A percentile compares a stretch with the other conserved stretches of the same genome.
Evolutionary conservation across 306 rosid species (phyloP).

Genomic region (Begonia fuchsioides): DNA sequence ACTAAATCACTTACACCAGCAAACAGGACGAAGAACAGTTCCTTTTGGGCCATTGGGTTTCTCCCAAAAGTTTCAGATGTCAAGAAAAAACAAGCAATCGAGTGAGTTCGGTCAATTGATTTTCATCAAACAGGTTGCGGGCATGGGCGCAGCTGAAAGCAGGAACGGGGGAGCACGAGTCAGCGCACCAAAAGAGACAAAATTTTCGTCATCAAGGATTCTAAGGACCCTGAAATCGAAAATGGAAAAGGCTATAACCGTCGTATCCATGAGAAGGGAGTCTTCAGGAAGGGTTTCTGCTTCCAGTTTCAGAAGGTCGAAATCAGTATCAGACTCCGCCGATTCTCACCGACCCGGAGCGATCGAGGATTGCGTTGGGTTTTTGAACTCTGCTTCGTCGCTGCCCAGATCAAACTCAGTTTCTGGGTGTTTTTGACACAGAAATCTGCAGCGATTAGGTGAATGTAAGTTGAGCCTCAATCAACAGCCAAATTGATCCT

Average conservation of each 20-base stretch:
- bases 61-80: constrained; percentile 24
- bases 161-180: constrained; percentile 35
- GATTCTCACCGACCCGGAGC: constrained; percentile 15
- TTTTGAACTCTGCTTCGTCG: constrained; percentile 39
- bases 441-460: too few relatives aligned
- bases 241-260: constrained; percentile 37
- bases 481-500: too few relatives aligned
- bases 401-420: constrained; percentile 44
- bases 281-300: constrained; percentile 65
- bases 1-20: neutral
- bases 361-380: constrained; percentile 11
- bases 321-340: constrained; percentile 22
- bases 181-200: constrained; percentile 26
- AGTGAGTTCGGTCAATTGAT: constrained; percentile 52
- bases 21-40: neutral
- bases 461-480: too few relatives aligned
- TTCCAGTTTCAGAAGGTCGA: constrained; percentile 45
- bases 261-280: constrained; percentile 33
- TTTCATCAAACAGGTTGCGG: constrained; percentile 15
- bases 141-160: constrained; percentile 16
- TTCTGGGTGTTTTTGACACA: constrained; percentile 10
- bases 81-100: constrained; percentile 40
- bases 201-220: constrained; percentile 34
- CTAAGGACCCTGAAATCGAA: constrained; percentile 47
- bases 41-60: neutral